A percentile compares a stretch with the other conserved stretches of the same genome.
These are phyloP conservation scores for Seiridium cupressi DNA, from an alignment of 2,329 filamentous ascomycete genomes.

Conservation along the genomic window DNA sequence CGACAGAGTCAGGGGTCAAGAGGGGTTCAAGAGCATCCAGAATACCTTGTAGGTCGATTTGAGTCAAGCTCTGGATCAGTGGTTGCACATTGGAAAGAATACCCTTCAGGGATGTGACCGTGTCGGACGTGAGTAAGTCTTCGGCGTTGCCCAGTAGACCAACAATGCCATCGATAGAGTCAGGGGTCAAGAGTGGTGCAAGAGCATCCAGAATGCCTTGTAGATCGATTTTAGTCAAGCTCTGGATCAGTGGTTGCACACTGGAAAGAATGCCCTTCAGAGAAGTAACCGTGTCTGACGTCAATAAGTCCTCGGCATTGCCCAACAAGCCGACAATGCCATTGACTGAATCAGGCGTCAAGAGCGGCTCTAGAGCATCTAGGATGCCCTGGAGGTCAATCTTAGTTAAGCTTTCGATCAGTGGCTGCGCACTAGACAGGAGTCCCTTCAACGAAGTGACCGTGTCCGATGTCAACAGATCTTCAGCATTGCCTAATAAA, in stretches of 20 bases:
- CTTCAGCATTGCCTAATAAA: slow-evolving; percentile 27
- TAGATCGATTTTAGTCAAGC: slow-evolving; percentile 27
- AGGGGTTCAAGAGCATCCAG: slow-evolving; percentile 33
- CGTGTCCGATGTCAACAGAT: slow-evolving; percentile 21
- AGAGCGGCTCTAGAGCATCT: slow-evolving; percentile 27
- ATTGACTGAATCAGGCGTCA: slow-evolving; percentile 24
- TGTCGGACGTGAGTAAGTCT: slow-evolving; percentile 23
- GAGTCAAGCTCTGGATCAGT: slow-evolving; percentile 17
- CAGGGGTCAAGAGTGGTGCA: slow-evolving; percentile 31
- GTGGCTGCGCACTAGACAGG: slow-evolving; percentile 18
- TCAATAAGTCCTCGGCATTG: slow-evolving; percentile 22
- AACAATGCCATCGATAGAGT: slow-evolving; percentile 28
- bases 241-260: slow-evolving; percentile 24
- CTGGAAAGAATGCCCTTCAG: slow-evolving; percentile 20
- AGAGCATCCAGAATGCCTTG: slow-evolving; percentile 18
- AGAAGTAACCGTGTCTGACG: slow-evolving; percentile 19
- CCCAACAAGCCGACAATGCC: slow-evolving; percentile 23
- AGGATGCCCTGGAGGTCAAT: slow-evolving; percentile 22
- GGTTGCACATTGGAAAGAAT: slow-evolving; percentile 18
- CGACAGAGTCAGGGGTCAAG: slow-evolving; percentile 24
- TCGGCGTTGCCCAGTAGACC: slow-evolving; percentile 26
- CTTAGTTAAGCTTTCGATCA: slow-evolving; percentile 27
- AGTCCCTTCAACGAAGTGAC: slow-evolving; percentile 21
- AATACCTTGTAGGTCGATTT: slow-evolving; percentile 29
- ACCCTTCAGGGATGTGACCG: slow-evolving; percentile 12